Evolutionary conservation across 768 basidiomycete species (phyloP), one percentile per base, ranked within the genome.

Genomic region (Leccinum variicolor): DNA sequence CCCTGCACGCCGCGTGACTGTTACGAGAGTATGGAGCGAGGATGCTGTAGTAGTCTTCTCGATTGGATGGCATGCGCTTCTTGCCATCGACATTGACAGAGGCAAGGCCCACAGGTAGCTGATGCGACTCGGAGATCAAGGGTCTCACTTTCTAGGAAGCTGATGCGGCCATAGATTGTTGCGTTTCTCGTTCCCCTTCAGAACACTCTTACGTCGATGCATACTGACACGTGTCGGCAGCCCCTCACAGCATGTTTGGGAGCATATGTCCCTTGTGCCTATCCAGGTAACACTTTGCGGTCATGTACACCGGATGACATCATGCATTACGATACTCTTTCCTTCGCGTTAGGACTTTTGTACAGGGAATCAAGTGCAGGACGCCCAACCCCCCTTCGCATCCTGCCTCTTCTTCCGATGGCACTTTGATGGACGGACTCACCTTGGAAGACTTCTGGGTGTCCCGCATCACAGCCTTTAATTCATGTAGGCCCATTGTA

Each of bases 381-480:
- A 29, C 39, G 13, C 48, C 25, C 43, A 34, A 31, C 25, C 45
- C 45, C 53, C 45, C 29, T 14, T 46, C 10, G 15, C 15, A 26
- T 33, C 51, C 31, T 45, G n/a, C 6, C 17, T 31, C 19, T 6
- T 41, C 43, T 14, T 43, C 52, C 26, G 26, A 58, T 58, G 36
- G 50, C n/a, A 50, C n/a, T 50, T 39, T 36, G 31, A 61, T 61
- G 60, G 57, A 58, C 10, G 14, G 25, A 21, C 31, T 59, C 39
- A 26, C 53, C 21, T 26, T 25, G 29, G n/a, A 29, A 25, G 60
- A 61, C 28, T 55, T n/a, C n/a, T 54, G 57, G 60, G 56, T 55
- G 21, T 61, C 60, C 39, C 60, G 57, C 53, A 15, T 29, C 26
- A 58, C 50, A 6, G 53, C 57, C 31, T 55, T 55, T 26, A 58